These are phyloP conservation scores for Ceratocystis alfenasii DNA, from an alignment of 2,329 filamentous ascomycete species.

Conservation along the genomic window DNA sequence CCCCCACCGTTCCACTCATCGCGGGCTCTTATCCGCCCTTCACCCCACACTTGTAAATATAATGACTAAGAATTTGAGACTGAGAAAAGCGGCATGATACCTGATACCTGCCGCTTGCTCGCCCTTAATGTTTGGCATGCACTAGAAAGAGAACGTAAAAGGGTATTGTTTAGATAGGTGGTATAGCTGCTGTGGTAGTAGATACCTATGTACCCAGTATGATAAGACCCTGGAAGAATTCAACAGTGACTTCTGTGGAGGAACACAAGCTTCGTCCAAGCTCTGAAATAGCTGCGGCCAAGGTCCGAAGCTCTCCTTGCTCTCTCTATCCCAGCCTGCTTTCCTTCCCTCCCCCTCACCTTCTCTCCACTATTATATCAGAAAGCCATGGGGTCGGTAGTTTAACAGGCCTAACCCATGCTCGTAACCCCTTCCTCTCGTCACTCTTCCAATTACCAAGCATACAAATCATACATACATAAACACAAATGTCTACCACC, in stretches of 20 bases:
- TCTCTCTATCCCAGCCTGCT: not conserved
- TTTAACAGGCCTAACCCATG: not conserved
- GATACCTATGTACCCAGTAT: not conserved
- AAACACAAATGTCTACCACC: not conserved
- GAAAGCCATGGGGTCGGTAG: not conserved
- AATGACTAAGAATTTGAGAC: no score
- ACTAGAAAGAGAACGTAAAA: not conserved
- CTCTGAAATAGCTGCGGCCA: not conserved
- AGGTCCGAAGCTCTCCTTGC: not conserved
- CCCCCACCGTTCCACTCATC: no score
- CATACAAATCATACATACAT: not conserved
- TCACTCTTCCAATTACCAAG: not conserved
- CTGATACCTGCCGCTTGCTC: not conserved
- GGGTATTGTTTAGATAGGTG: not conserved
- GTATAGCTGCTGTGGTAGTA: not conserved
- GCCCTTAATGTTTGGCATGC: not conserved
- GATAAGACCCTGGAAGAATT: not conserved
- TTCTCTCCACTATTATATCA: not conserved
- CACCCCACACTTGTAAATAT: not conserved
- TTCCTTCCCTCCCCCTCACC: not conserved
- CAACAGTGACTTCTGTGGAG: not conserved
- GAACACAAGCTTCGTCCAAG: not conserved
- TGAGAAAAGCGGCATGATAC: no score
- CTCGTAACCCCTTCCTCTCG: not conserved
- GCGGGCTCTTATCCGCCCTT: not conserved